phyloP scores from a whole-genome alignment of 2,329 filamentous ascomycete species.

The Trichoderma breve region DNA sequence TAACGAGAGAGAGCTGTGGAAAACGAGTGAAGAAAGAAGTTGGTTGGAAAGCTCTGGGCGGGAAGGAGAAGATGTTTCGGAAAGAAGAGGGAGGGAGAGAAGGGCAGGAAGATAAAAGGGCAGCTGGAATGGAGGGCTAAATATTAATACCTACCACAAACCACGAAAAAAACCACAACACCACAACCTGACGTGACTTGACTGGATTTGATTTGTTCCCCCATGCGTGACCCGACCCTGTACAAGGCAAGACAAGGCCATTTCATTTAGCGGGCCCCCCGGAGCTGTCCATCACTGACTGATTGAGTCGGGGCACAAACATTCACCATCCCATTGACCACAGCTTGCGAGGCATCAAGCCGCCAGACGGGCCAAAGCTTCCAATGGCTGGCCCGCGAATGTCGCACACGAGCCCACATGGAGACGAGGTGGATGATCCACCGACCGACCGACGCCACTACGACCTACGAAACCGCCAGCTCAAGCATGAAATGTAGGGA shows the following conservation, averaged over 20 bases:
- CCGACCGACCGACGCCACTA: slow-evolving; percentile 2
- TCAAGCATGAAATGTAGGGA: not conserved
- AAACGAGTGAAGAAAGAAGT: slow-evolving; percentile 29
- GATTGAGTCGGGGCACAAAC: not conserved
- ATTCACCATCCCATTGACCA: not conserved
- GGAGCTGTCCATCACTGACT: not conserved
- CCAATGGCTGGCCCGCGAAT: slow-evolving; percentile 9
- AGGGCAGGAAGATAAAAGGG: slow-evolving; percentile 5
- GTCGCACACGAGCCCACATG: slow-evolving; percentile 14
- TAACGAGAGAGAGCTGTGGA: slow-evolving; percentile 34
- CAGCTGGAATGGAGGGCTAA: slow-evolving; percentile 13
- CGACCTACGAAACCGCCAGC: not conserved
- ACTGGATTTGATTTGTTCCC: not conserved
- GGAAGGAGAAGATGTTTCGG: slow-evolving; percentile 20
- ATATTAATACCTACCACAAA: slow-evolving; percentile 9
- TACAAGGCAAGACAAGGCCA: not conserved
- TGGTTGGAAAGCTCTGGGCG: slow-evolving; percentile 11
- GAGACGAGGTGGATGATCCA: slow-evolving; percentile 2
- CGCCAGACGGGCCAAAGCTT: slow-evolving; percentile 1
- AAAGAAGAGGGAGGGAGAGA: slow-evolving; percentile 14
- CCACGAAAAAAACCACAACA: not conserved
- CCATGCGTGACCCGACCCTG: not conserved
- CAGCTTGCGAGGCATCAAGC: not conserved
- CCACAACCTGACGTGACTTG: not conserved
- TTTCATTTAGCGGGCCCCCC: not conserved